A percentile compares a stretch with the other conserved stretches of the same genome.
Conservation (phyloP, 352 stramenopile genomes). For the Pythium dissotocum region DNA sequence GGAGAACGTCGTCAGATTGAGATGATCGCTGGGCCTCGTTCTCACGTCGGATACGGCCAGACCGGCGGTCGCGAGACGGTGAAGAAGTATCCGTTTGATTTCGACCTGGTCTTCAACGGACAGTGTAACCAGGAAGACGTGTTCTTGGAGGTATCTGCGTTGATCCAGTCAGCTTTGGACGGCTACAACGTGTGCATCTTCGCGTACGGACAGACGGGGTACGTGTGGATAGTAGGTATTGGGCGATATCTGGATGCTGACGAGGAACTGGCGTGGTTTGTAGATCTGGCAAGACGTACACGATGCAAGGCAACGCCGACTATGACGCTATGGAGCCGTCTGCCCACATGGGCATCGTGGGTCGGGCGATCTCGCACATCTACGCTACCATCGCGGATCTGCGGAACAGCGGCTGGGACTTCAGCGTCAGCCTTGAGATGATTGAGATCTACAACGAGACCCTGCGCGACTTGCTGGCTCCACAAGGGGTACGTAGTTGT, state of each 20-base stretch:
- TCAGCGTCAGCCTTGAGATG: slow-evolving; percentile 78
- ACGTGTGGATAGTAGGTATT: slow-evolving; percentile 3
- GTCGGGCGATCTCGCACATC: slow-evolving; percentile 75
- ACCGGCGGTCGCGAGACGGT: slow-evolving; percentile 46
- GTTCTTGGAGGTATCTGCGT: slow-evolving; percentile 94
- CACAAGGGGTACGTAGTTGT: slow-evolving; percentile 41
- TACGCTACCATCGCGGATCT: slow-evolving; percentile 69
- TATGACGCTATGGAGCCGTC: slow-evolving; percentile 44
- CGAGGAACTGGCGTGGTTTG: not conserved
- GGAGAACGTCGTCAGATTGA: slow-evolving; percentile 74
- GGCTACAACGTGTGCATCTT: slow-evolving; percentile 97
- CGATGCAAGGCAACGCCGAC: slow-evolving; percentile 76
- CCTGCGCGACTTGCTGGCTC: slow-evolving; percentile 90
- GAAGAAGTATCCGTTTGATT: slow-evolving; percentile 95
- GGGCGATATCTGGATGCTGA: not conserved
- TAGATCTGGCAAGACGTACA: slow-evolving; percentile 88
- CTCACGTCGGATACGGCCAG: slow-evolving; percentile 77
- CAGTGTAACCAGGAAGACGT: slow-evolving; percentile 94
- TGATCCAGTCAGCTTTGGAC: slow-evolving; percentile 95
- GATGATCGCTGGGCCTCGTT: slow-evolving; percentile 56
- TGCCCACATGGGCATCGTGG: slow-evolving; percentile 77
- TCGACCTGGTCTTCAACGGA: slow-evolving; percentile 97
- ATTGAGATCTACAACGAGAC: slow-evolving; percentile 99
- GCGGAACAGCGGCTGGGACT: slow-evolving; percentile 69
- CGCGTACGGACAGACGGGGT: slow-evolving; percentile 89